These are phyloP conservation scores for Agaricus blazei DNA, from an alignment of 768 basidiomycete genomes.

Conservation along the genomic window DNA sequence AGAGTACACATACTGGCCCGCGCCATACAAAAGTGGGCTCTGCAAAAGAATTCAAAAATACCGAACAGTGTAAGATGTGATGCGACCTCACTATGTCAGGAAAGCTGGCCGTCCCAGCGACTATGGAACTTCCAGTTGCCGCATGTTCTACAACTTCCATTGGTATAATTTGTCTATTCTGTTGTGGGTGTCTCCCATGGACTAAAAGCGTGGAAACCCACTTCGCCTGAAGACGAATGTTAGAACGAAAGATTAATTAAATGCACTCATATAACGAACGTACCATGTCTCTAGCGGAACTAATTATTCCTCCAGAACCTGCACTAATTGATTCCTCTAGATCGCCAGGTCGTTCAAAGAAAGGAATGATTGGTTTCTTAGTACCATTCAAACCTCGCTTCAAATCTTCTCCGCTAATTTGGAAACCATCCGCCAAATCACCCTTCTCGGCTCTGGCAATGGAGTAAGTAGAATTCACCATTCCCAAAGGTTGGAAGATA, in stretches of 20 bases:
- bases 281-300: slow-evolving; percentile 37
- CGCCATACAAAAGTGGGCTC: slow-evolving; percentile 36
- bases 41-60: slow-evolving; percentile 8
- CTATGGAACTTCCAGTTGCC: slow-evolving; percentile 28
- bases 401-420: slow-evolving; percentile 28
- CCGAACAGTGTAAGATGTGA: neutral
- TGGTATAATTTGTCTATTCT: slow-evolving; percentile 32
- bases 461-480: slow-evolving; percentile 35
- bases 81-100: slow-evolving; percentile 28
- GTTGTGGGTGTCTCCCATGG: slow-evolving; percentile 31
- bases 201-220: slow-evolving; percentile 39
- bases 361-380: slow-evolving; percentile 29
- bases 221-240: slow-evolving; percentile 13
- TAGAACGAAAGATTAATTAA: neutral
- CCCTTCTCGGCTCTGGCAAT: slow-evolving; percentile 29
- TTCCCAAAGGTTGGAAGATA: slow-evolving; percentile 32
- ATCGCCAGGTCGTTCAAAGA: slow-evolving; percentile 30
- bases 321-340: slow-evolving; percentile 32
- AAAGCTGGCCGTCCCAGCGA: slow-evolving; percentile 27
- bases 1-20: slow-evolving; percentile 32
- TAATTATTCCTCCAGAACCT: slow-evolving; percentile 36
- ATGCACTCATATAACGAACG: neutral
- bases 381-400: slow-evolving; percentile 26
- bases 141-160: slow-evolving; percentile 29
- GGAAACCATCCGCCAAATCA: slow-evolving; percentile 31